Percentiles rank a stretch among this genome's conserved stretches.
Evolutionary conservation across 2,329 filamentous ascomycete species (phyloP).

Genomic region (Aspergillus sp.): DNA sequence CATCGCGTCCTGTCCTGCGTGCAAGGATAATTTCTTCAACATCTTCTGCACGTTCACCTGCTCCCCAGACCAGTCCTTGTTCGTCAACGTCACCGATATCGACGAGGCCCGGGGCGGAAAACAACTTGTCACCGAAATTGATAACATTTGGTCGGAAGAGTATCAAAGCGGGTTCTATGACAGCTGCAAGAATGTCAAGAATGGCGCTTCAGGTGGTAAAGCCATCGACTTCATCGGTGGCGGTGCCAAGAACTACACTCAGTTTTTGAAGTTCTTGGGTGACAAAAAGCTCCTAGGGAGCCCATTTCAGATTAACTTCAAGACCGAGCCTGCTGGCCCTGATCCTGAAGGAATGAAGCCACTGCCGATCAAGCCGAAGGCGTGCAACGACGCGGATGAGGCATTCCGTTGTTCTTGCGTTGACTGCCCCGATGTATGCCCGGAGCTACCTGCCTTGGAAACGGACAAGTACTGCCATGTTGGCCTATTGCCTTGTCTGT

Average conservation of each 20-base stretch:
- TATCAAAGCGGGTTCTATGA: slow-evolving; percentile 90
- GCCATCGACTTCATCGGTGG: slow-evolving; percentile 97
- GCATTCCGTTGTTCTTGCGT: slow-evolving; percentile 89
- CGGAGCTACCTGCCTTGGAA: slow-evolving; percentile 74
- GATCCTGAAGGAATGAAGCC: slow-evolving; percentile 70
- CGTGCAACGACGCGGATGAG: slow-evolving; percentile 86
- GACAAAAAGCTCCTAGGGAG: slow-evolving; percentile 88
- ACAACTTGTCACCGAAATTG: slow-evolving; percentile 79
- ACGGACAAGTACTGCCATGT: slow-evolving; percentile 74
- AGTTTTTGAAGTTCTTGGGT: slow-evolving; percentile 87
- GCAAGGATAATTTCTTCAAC: slow-evolving; percentile 98
- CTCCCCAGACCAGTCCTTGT: slow-evolving; percentile 93
- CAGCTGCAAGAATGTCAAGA: slow-evolving; percentile 99
- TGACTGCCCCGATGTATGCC: slow-evolving; percentile 85
- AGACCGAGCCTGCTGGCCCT: slow-evolving; percentile 60
- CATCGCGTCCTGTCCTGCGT: slow-evolving; percentile 91
- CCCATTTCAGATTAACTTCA: slow-evolving; percentile 96
- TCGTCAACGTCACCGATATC: slow-evolving; percentile 85
- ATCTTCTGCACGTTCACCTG: slow-evolving; percentile 98
- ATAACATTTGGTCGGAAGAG: slow-evolving; percentile 80
- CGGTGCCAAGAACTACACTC: slow-evolving; percentile 84
- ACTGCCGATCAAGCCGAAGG: slow-evolving; percentile 71
- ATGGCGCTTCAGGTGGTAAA: slow-evolving; percentile 87
- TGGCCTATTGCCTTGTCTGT: slow-evolving; percentile 85
- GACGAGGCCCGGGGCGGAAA: slow-evolving; percentile 57